Percentiles rank a stretch among this genome's conserved stretches.
These are phyloP conservation scores for Apophysomyces ossiformis DNA, from an alignment of 371 early-diverging fungal species.

Conservation along the genomic window DNA sequence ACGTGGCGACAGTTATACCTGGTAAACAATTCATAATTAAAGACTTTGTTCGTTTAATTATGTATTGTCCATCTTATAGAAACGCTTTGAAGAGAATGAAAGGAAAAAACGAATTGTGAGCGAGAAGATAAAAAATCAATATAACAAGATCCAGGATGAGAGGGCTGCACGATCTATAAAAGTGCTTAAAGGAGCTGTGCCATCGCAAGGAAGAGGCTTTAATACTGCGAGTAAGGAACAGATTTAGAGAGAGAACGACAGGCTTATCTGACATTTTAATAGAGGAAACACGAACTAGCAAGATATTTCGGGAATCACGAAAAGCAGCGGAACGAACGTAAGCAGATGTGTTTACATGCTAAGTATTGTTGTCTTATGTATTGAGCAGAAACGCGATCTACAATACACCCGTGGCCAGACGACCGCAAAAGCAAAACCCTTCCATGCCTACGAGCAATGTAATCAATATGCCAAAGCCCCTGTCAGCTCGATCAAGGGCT, in stretches of 20 bases:
- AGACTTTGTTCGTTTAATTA: not conserved
- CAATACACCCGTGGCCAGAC: constrained; percentile 15
- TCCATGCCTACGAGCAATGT: constrained; percentile 1
- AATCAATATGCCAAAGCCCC: constrained; percentile 19
- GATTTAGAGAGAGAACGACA: too few relatives aligned
- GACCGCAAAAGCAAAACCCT: not conserved
- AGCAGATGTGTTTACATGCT: not conserved
- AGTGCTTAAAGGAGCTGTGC: constrained; percentile 34
- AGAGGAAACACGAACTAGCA: constrained; percentile 37
- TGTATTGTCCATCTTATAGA: constrained; percentile 17
- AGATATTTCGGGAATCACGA: constrained; percentile 39
- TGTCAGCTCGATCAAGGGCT: constrained; percentile 16
- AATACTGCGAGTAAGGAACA: constrained; percentile 32
- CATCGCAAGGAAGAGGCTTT: constrained; percentile 23
- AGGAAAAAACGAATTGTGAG: constrained; percentile 33
- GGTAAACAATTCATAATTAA: constrained; percentile 19
- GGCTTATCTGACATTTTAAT: not conserved
- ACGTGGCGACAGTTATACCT: constrained; percentile 42
- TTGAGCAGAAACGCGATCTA: constrained; percentile 33
- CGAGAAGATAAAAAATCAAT: constrained; percentile 45
- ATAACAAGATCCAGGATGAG: constrained; percentile 44
- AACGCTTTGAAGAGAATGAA: constrained; percentile 38
- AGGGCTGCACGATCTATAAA: constrained; percentile 49
- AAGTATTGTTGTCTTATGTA: not conserved
- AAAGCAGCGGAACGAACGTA: constrained; percentile 41